These are phyloP conservation scores for Aspergillus sp. DNA, from an alignment of 2,329 filamentous ascomycete species.

Conservation along the genomic window DNA sequence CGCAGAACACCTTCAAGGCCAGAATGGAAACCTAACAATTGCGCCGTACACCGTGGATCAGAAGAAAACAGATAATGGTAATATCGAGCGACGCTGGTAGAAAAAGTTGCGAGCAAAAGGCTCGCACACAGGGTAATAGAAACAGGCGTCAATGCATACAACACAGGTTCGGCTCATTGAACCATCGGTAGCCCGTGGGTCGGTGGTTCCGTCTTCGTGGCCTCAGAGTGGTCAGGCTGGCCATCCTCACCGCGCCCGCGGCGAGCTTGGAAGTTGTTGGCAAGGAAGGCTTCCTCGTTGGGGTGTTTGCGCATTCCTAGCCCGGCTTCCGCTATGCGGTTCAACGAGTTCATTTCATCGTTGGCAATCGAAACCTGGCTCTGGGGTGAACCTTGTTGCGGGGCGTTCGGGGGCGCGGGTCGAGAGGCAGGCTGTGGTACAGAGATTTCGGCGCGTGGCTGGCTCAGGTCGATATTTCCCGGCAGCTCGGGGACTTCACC, in stretches of 20 bases:
- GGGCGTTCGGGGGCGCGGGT: slow-evolving; percentile 25
- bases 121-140: not conserved
- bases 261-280: slow-evolving; percentile 37
- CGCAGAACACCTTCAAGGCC: slow-evolving; percentile 27
- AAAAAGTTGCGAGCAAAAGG: not conserved
- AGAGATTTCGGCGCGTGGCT: slow-evolving; percentile 51
- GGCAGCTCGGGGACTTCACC: slow-evolving; percentile 85
- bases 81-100: slow-evolving; percentile 9
- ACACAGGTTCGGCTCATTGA: slow-evolving; percentile 20
- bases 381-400: slow-evolving; percentile 35
- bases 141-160: slow-evolving; percentile 7
- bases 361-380: slow-evolving; percentile 33
- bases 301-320: slow-evolving; percentile 50
- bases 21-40: slow-evolving; percentile 23
- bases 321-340: slow-evolving; percentile 49
- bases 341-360: slow-evolving; percentile 48
- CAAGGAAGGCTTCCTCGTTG: slow-evolving; percentile 43
- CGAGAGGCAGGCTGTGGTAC: slow-evolving; percentile 32
- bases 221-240: slow-evolving; percentile 30
- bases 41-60: slow-evolving; percentile 27
- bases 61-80: slow-evolving; percentile 9
- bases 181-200: slow-evolving; percentile 35
- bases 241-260: slow-evolving; percentile 37
- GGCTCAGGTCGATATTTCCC: slow-evolving; percentile 72
- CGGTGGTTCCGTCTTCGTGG: slow-evolving; percentile 32